Evolutionary conservation across 2,329 filamentous ascomycete species (phyloP), one percentile per base, ranked within the genome.

Genomic region (Colletotrichum gigasporum): DNA sequence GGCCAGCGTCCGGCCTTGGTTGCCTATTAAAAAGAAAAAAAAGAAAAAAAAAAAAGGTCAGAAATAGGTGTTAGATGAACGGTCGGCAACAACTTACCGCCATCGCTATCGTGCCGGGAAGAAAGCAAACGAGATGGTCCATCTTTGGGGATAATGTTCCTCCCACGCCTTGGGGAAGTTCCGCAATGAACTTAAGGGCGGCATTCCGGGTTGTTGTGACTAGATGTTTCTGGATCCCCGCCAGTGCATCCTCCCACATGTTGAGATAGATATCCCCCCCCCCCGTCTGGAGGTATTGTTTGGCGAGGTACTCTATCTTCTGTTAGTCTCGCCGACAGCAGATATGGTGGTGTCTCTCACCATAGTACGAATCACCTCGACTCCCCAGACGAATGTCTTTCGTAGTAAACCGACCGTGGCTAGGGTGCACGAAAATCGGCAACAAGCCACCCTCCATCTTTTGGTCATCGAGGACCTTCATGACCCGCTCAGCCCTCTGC

Each of bases 71-170:
- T n/a, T n/a, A 34, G 30, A 34, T 34, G 30, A n/a, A n/a, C n/a
- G n/a, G n/a, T n/a, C n/a, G n/a, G 4, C 39, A 9, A 18, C 10
- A n/a, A 28, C 42, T 51, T 24, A 51, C 44, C 14, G 87, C 94
- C 2, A 99, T 85, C 0, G 95, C 95, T 71, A 98, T 97, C 4
- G 95, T 97, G 8, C 96, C 96, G 0, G 95, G 94, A 87, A 97
- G 90, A 82, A 98, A 99, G 80, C 96, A 98, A 32, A 97, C 94
- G 4, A 98, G 84, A 73, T 99, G 96, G 73, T 98, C 96, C 94
- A 99, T 97, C 79, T 98, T 98, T 22, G 94, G 91, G 12, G 87
- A 89, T 16, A 97, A 76, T 0, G 80, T 70, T 3, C 83, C 83
- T 26, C 83, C 74, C 5, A 99, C 79, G 5, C 96, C 96, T 44